A percentile compares a stretch with the other conserved stretches of the same genome.
phyloP scores from a whole-genome alignment of 805 yeast species.

The Starmerella lactis-condensi region DNA sequence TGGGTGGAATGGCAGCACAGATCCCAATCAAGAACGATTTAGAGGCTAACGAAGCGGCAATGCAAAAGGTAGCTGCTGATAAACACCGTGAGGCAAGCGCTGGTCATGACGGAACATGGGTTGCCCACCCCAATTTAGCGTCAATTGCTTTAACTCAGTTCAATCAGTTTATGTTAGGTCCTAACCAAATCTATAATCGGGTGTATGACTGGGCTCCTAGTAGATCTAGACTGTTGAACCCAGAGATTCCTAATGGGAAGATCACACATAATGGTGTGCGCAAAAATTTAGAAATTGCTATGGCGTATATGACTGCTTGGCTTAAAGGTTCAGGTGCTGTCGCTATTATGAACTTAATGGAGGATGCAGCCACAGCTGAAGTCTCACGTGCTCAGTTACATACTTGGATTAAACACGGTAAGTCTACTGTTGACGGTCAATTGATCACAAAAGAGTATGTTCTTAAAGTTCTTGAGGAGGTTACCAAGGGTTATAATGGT shows the following conservation, averaged over 20 bases:
- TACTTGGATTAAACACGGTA: slow-evolving; percentile 57
- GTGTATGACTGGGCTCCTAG: slow-evolving; percentile 33
- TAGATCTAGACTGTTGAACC: slow-evolving; percentile 43
- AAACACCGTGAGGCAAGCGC: slow-evolving; percentile 48
- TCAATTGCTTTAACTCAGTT: slow-evolving; percentile 46
- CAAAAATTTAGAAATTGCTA: slow-evolving; percentile 42
- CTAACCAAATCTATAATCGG: slow-evolving; percentile 46
- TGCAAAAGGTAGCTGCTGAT: slow-evolving; percentile 50
- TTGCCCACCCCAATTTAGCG: slow-evolving; percentile 58
- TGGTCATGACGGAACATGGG: slow-evolving; percentile 66
- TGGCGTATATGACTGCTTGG: slow-evolving; percentile 60
- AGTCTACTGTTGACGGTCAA: slow-evolving; percentile 36
- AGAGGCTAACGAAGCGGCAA: slow-evolving; percentile 40
- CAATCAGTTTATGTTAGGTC: slow-evolving; percentile 58
- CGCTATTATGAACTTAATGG: slow-evolving; percentile 59
- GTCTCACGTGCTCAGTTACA: slow-evolving; percentile 55
- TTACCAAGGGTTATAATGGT: slow-evolving; percentile 26
- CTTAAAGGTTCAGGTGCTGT: slow-evolving; percentile 54
- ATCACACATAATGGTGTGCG: slow-evolving; percentile 52
- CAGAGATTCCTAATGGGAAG: slow-evolving; percentile 37
- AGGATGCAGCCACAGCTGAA: slow-evolving; percentile 64
- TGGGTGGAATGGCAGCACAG: slow-evolving; percentile 69
- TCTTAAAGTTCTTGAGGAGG: slow-evolving; percentile 34
- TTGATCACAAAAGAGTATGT: slow-evolving; percentile 36
- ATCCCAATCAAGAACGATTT: slow-evolving; percentile 52